Percentiles rank a stretch among this genome's conserved stretches.
phyloP scores from a whole-genome alignment of 1,284 basidiomycete genomes.

The Agroathelia rolfsii region DNA sequence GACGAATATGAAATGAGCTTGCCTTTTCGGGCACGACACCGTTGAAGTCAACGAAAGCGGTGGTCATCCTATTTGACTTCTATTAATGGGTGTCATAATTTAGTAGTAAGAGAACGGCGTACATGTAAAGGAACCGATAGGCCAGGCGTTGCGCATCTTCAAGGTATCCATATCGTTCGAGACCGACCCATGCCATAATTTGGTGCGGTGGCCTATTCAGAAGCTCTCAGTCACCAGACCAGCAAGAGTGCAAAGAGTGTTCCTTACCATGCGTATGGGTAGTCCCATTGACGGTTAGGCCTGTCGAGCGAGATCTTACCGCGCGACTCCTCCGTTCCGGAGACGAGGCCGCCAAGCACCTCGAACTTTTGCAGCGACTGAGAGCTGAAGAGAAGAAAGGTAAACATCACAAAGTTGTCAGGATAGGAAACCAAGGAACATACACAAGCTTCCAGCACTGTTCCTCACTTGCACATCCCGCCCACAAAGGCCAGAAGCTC shows the following conservation, averaged over 20 bases:
- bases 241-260: constrained; percentile 9
- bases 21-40: constrained; percentile 96
- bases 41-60: constrained; percentile 90
- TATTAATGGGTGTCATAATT: constrained; percentile 4
- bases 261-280: constrained; percentile 62
- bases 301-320: constrained; percentile 92
- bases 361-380: constrained; percentile 92
- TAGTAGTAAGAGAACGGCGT: constrained; percentile 20
- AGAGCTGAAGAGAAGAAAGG: constrained; percentile 36
- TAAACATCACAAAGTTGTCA: no score
- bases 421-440: no score
- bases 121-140: constrained; percentile 98
- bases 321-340: constrained; percentile 93
- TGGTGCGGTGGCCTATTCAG: constrained; percentile 84
- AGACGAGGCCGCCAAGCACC: constrained; percentile 90
- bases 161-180: constrained; percentile 92
- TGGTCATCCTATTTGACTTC: constrained; percentile 66
- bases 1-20: constrained; percentile 9
- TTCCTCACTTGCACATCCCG: constrained; percentile 90
- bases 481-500: constrained; percentile 94
- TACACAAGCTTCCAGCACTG: constrained; percentile 91
- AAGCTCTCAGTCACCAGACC: constrained; percentile 6
- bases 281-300: constrained; percentile 99
- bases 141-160: constrained; percentile 90
- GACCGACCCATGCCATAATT: constrained; percentile 94